Evolutionary conservation across 2,329 filamentous ascomycete species (phyloP).

Genomic region (Exophiala xenobiotica): DNA sequence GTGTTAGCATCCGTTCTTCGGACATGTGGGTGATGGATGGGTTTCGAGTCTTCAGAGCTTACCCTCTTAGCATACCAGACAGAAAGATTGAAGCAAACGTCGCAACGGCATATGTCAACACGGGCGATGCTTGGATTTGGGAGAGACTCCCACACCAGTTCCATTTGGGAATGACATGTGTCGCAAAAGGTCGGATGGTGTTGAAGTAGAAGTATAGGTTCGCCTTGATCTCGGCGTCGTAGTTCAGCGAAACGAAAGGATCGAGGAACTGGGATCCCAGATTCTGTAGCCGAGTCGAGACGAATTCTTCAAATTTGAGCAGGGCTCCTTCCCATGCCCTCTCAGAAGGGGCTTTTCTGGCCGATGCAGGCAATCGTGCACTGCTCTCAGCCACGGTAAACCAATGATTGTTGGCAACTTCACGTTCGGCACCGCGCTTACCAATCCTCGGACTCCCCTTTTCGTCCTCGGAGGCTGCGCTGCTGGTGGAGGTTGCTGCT

Average conservation of each 20-base stretch:
- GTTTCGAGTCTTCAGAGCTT: not conserved
- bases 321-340: not conserved
- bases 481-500: not conserved
- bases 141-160: slow-evolving; percentile 21
- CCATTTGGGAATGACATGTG: slow-evolving; percentile 17
- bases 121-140: slow-evolving; percentile 21
- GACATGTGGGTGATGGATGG: not conserved
- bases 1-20: not conserved
- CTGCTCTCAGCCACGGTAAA: too few relatives aligned
- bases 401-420: not conserved
- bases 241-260: slow-evolving; percentile 10
- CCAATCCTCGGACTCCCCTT: too few relatives aligned
- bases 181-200: slow-evolving; percentile 20
- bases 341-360: too few relatives aligned
- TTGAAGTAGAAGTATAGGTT: slow-evolving; percentile 23
- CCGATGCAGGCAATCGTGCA: too few relatives aligned
- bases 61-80: slow-evolving; percentile 16
- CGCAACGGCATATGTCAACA: slow-evolving; percentile 21
- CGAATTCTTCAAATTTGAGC: slow-evolving; percentile 1
- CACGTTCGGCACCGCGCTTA: not conserved
- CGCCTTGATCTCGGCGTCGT: slow-evolving; percentile 13
- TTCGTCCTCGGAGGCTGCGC: not conserved
- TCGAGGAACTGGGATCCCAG: slow-evolving; percentile 18
- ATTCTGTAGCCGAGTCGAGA: slow-evolving; percentile 1
- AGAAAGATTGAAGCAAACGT: slow-evolving; percentile 21